Conservation (phyloP, 176 grass and related monocot genomes). For the Oropetium thomaeum region DNA sequence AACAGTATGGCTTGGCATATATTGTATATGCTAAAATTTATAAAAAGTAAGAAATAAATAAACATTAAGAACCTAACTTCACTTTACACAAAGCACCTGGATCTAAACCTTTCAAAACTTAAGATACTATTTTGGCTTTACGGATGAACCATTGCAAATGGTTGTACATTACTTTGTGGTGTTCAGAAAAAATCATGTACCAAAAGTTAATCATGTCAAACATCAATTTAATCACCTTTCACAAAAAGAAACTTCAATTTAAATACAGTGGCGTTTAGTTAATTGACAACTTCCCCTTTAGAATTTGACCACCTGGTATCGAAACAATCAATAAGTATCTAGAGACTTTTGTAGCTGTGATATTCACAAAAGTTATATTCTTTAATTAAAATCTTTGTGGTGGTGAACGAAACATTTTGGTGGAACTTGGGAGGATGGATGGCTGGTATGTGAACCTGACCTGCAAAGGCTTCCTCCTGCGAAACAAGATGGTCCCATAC, state of each 20-base stretch:
- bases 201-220: neutral
- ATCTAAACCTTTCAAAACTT: neutral
- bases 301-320: neutral
- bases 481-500: slow-evolving; percentile 45
- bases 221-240: neutral
- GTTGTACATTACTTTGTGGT: neutral
- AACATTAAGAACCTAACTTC: neutral
- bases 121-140: neutral
- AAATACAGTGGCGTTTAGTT: neutral
- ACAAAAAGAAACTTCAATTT: neutral
- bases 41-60: neutral
- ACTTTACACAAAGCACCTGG: neutral
- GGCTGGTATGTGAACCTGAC: slow-evolving; percentile 8
- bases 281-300: neutral
- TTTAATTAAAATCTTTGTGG: neutral
- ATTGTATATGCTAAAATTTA: neutral
- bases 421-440: neutral
- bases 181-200: neutral
- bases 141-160: neutral
- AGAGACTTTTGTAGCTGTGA: neutral
- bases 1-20: neutral
- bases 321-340: neutral
- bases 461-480: slow-evolving; percentile 50
- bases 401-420: neutral
- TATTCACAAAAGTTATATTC: neutral